Evolutionary conservation across 768 basidiomycete genomes (phyloP).

Genomic region (Sarcomyxa edulis): DNA sequence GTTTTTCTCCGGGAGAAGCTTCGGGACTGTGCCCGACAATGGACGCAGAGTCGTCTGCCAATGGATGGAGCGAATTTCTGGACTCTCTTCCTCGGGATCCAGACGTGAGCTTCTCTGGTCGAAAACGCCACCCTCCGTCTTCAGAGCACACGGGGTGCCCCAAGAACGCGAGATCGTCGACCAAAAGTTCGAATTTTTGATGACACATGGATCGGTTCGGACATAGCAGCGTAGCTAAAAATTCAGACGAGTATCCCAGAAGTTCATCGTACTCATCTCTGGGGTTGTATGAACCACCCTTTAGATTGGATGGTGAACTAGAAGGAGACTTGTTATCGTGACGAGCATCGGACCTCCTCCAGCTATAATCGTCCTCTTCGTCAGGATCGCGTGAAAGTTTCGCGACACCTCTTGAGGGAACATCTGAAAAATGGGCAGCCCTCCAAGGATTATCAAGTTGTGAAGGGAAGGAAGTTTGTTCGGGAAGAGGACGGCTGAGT

Average conservation of each 20-base stretch:
- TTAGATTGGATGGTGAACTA: conserved; percentile 35
- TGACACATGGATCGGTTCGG: conserved; percentile 81
- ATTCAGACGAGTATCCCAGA: conserved; percentile 78
- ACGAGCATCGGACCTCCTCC: conserved; percentile 51
- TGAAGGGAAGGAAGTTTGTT: conserved; percentile 34
- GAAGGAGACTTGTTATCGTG: conserved; percentile 51
- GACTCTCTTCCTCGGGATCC: conserved; percentile 53
- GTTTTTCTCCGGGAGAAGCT: conserved; percentile 29
- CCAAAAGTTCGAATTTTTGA: conserved; percentile 88
- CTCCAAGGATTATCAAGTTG: conserved; percentile 74
- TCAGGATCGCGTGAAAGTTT: conserved; percentile 22
- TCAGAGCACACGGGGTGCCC: conserved; percentile 91
- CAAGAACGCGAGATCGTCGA: conserved; percentile 89
- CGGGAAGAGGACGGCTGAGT: conserved; percentile 65
- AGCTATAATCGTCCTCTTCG: conserved; percentile 54
- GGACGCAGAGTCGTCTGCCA: conserved; percentile 8
- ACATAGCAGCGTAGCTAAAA: conserved; percentile 76
- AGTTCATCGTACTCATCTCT: conserved; percentile 56
- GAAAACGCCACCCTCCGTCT: conserved; percentile 74
- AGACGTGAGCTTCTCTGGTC: conserved; percentile 49
- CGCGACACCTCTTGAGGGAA: conserved; percentile 20
- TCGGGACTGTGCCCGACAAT: no score
- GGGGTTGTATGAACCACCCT: conserved; percentile 50
- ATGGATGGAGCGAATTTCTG: conserved; percentile 32
- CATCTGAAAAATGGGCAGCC: conserved; percentile 50